Base-by-base conservation (phyloP, 768 basidiomycete genomes). In the Leccinum ochraceum region DNA sequence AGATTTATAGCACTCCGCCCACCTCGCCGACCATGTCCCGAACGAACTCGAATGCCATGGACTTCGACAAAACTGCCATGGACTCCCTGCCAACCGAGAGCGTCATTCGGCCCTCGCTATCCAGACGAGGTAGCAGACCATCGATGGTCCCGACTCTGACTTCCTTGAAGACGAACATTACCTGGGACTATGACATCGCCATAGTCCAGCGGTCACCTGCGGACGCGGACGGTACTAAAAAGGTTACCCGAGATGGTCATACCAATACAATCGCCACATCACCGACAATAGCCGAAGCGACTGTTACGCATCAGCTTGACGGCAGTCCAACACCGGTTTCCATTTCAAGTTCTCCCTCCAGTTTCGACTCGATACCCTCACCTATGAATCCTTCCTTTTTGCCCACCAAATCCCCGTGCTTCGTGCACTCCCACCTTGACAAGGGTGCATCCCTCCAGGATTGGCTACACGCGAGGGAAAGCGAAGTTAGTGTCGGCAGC, bases 351-450 rank as follows among this genome's bases (percentile, higher is more conserved):
- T 75, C 74, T 8, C 67, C 67, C 30, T 71, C 73, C 17, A 73
- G 64, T 54, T 62, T 72, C 52, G 55, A 63, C 46, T 62, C 66
- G 60, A 63, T 70, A 66, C 64, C 73, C 58, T 60, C 62, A 53
- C 58, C 62, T 1, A 74, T 75, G 69, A 60, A 75, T 54, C 26
- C 71, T 3, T 65, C 63, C 14, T 60, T 60, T 42, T n/a, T 62
- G 2, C 66, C 71, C 9, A 53, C 24, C 4, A 78, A 81, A 50
- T 94, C 92, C 0, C 95, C 95, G 10, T 97, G 94, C 71, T 96
- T 95, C 75, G 87, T 98, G 39, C 95, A 98, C 77, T 94, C 92
- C 0, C 86, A 92, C 65, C 88, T 98, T 53, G 91, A 96, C 74
- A 87, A 89, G 68, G 86, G 86, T 46, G 87, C 86, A 4, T 88